Evolutionary conservation across 2,329 filamentous ascomycete genomes (phyloP).

Genomic region (Penicillium paneum): DNA sequence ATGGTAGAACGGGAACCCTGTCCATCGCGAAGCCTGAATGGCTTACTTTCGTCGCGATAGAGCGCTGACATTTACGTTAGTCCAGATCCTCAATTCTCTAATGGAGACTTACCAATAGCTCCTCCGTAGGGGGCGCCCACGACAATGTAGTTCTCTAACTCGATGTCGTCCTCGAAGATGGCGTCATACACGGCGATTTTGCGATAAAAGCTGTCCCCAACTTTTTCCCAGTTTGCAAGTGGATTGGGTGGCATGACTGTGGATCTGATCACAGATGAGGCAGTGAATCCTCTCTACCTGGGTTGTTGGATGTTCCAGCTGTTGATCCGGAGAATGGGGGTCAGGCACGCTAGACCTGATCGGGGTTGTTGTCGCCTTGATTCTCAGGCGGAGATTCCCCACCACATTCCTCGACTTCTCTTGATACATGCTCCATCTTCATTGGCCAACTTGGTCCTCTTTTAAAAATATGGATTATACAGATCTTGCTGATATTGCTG

Average conservation of each 20-base stretch:
- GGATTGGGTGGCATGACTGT: conserved; percentile 54
- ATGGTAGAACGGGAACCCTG: conserved; percentile 76
- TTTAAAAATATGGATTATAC: conserved; percentile 56
- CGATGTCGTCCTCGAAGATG: conserved; percentile 87
- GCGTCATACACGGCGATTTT: conserved; percentile 91
- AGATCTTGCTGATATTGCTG: conserved; percentile 61
- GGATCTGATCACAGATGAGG: conserved; percentile 8
- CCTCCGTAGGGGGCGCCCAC: conserved; percentile 90
- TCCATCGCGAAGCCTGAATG: conserved; percentile 71
- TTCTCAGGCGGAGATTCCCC: conserved; percentile 2
- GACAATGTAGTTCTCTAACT: conserved; percentile 91
- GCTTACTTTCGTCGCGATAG: conserved; percentile 84
- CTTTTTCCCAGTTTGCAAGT: conserved; percentile 88
- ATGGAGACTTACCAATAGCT: conserved; percentile 69
- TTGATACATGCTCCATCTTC: conserved; percentile 13
- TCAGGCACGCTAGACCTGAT: conserved; percentile 15
- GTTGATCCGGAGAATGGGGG: conserved; percentile 12
- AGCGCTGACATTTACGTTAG: conserved; percentile 50
- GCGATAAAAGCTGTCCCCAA: conserved; percentile 92
- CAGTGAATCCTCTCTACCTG: not conserved
- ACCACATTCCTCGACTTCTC: conserved; percentile 3
- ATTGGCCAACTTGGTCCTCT: conserved; percentile 2
- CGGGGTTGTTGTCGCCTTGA: not conserved
- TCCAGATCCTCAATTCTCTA: not conserved
- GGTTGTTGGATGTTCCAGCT: conserved; percentile 9